Conservation (phyloP, 2,329 filamentous ascomycete species). For the Cladophialophora carrionii region DNA sequence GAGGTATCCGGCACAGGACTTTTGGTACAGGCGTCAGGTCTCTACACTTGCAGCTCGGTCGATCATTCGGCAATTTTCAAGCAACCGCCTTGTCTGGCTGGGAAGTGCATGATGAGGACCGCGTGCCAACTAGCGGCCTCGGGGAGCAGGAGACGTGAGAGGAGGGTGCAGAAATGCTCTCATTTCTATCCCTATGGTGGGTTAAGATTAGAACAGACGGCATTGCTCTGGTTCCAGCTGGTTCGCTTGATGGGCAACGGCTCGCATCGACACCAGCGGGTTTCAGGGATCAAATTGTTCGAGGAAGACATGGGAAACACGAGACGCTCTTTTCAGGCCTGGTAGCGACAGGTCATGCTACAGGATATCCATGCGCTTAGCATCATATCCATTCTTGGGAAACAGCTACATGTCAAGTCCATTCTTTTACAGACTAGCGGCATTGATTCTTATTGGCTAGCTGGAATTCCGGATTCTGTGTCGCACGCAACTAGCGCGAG, state of each 20-base stretch:
- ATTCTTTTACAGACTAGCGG: constrained; percentile 12
- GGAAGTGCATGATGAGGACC: constrained; percentile 7
- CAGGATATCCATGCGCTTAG: neutral
- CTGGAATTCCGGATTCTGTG: neutral
- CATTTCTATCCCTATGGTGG: neutral
- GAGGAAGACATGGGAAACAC: neutral
- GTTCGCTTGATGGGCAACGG: neutral
- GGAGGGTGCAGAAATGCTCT: constrained; percentile 11
- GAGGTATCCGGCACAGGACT: neutral
- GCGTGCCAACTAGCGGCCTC: neutral
- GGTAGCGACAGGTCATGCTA: constrained; percentile 1
- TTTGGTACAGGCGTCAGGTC: constrained; percentile 19
- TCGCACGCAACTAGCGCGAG: neutral
- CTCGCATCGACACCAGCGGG: neutral
- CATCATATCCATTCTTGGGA: neutral
- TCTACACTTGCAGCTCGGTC: constrained; percentile 23
- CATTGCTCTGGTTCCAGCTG: neutral
- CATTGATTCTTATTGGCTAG: constrained; percentile 13
- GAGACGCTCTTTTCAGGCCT: constrained; percentile 10
- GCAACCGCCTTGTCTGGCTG: constrained; percentile 6
- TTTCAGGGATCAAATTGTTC: neutral
- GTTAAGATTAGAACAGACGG: neutral
- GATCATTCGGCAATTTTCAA: constrained; percentile 13
- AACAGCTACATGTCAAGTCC: constrained; percentile 14
- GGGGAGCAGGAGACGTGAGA: neutral